phyloP scores from a whole-genome alignment of 2,329 filamentous ascomycete genomes.

The Nigrospora sphaerica region DNA sequence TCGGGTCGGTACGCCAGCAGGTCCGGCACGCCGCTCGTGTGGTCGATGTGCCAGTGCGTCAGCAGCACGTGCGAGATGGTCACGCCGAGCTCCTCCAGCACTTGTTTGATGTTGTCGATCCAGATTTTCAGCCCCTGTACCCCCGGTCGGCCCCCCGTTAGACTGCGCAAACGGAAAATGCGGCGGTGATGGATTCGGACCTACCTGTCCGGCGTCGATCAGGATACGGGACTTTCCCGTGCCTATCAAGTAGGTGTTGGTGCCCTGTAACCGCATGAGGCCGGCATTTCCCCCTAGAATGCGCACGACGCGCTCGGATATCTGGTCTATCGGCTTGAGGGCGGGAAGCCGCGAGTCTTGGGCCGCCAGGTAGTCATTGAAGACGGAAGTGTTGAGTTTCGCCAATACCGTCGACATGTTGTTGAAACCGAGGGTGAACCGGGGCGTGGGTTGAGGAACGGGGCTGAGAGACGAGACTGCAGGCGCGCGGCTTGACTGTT shows the following conservation, averaged over 20 bases:
- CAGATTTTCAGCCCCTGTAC: not conserved
- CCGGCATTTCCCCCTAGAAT: not conserved
- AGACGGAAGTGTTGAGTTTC: not conserved
- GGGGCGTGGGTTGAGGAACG: not conserved
- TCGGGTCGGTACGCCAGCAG: conserved; percentile 54
- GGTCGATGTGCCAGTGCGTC: conserved; percentile 88
- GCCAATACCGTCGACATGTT: not conserved
- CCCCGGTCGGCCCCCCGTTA: too few species aligned
- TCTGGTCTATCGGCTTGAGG: not conserved
- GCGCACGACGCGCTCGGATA: not conserved
- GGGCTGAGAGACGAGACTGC: not conserved
- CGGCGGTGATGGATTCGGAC: too few species aligned
- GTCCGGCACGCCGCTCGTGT: conserved; percentile 67
- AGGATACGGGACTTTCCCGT: not conserved
- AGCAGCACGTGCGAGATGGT: conserved; percentile 51
- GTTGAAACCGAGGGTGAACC: not conserved
- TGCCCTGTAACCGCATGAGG: not conserved
- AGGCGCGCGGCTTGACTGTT: too few species aligned
- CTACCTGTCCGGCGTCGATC: not conserved
- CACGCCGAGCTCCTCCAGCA: not conserved
- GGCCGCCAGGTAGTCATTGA: not conserved
- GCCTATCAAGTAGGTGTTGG: not conserved
- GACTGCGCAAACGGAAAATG: too few species aligned
- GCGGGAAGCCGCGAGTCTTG: not conserved
- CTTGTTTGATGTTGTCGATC: not conserved